phyloP scores from a whole-genome alignment of 2,329 filamentous ascomycete species.

The Bipolaris zeicola region DNA sequence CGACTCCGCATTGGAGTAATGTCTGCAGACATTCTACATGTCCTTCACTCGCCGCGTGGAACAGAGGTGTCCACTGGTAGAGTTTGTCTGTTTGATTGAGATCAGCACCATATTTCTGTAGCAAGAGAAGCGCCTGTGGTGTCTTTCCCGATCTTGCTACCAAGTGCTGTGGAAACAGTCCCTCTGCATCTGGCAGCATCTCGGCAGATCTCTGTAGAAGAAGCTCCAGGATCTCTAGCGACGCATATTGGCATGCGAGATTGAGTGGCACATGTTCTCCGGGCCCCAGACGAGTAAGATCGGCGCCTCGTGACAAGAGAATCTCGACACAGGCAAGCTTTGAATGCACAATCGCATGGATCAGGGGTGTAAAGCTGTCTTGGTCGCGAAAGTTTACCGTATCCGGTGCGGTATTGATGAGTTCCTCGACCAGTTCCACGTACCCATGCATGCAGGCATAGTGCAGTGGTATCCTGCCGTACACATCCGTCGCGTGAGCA shows the following conservation, averaged over 20 bases:
- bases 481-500: conserved; percentile 83
- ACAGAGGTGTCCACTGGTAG: conserved; percentile 95
- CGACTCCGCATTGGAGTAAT: conserved; percentile 77
- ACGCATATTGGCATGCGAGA: conserved; percentile 91
- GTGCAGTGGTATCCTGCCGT: conserved; percentile 89
- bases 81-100: conserved; percentile 93
- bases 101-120: conserved; percentile 86
- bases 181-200: conserved; percentile 93
- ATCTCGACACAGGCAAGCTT: conserved; percentile 79
- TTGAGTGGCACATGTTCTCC: conserved; percentile 94
- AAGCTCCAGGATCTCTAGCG: conserved; percentile 80
- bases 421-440: conserved; percentile 77
- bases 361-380: conserved; percentile 95
- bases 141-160: conserved; percentile 88
- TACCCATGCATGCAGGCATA: conserved; percentile 96
- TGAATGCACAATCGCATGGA: conserved; percentile 91
- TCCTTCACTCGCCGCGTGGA: conserved; percentile 95
- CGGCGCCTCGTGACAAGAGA: conserved; percentile 77
- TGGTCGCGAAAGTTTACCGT: conserved; percentile 91
- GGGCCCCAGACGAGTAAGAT: conserved; percentile 83
- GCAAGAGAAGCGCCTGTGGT: conserved; percentile 75
- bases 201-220: conserved; percentile 79
- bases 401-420: conserved; percentile 70
- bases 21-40: conserved; percentile 86
- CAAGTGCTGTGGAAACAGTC: conserved; percentile 94